phyloP scores from a whole-genome alignment of 495 filamentous ascomycete genomes.

The Neurospora tetraspora region DNA sequence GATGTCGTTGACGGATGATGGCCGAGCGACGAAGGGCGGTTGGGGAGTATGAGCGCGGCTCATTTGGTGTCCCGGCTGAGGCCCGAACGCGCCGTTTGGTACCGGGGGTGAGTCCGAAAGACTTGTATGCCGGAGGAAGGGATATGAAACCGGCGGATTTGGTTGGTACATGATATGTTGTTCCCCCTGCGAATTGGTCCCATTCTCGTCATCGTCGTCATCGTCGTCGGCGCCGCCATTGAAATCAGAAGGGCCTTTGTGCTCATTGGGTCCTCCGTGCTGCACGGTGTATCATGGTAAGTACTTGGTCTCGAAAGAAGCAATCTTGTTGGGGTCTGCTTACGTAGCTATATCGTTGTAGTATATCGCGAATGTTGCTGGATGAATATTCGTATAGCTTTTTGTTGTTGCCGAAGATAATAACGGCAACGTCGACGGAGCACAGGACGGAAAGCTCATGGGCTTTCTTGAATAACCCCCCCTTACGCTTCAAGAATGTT shows the following conservation, averaged over 20 bases:
- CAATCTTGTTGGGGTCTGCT: conserved; percentile 25
- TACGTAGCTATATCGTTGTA: conserved; percentile 83
- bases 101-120: conserved; percentile 88
- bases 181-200: conserved; percentile 51
- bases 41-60: conserved; percentile 72
- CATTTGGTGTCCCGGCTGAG: conserved; percentile 22
- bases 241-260: conserved; percentile 93
- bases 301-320: conserved; percentile 7
- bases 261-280: conserved; percentile 88
- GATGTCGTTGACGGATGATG: conserved; percentile 70
- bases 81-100: conserved; percentile 61
- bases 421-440: conserved; percentile 95
- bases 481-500: conserved; percentile 97
- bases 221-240: conserved; percentile 71
- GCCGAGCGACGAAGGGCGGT: conserved; percentile 65
- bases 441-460: conserved; percentile 97
- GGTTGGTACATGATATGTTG: neutral
- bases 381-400: conserved; percentile 98
- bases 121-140: conserved; percentile 70
- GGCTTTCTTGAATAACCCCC: conserved; percentile 98
- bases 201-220: conserved; percentile 84
- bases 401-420: conserved; percentile 97
- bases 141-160: neutral
- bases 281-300: conserved; percentile 30
- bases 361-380: conserved; percentile 79